Evolutionary conservation across 2,329 filamentous ascomycete species (phyloP).

Genomic region (Arthrobotrys conoides): DNA sequence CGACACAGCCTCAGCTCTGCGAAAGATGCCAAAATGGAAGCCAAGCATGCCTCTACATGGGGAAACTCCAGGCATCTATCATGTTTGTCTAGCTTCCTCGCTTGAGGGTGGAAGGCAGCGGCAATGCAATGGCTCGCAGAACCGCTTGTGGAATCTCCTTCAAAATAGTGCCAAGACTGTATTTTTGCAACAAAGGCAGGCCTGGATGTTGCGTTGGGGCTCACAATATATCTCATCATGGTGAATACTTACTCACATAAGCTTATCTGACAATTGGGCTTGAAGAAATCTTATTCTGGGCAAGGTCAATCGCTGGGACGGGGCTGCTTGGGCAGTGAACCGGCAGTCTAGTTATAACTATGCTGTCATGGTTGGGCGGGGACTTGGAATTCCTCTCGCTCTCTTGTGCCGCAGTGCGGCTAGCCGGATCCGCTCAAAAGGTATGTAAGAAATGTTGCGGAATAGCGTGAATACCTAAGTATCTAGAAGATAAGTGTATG

Average conservation of each 20-base stretch:
- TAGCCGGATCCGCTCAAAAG: not conserved
- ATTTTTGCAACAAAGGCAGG: conserved; percentile 16
- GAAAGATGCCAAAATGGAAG: conserved; percentile 41
- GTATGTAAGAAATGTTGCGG: conserved; percentile 13
- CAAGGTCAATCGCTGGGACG: not conserved
- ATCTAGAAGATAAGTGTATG: not conserved
- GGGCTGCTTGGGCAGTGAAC: not conserved
- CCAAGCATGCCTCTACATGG: conserved; percentile 38
- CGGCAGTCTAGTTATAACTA: not conserved
- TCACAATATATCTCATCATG: not conserved
- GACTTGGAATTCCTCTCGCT: not conserved
- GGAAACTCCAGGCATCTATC: conserved; percentile 23
- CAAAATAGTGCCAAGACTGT: conserved; percentile 30
- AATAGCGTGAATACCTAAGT: not conserved
- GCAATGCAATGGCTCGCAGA: conserved; percentile 5
- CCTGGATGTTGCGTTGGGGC: conserved; percentile 20
- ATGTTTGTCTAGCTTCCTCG: conserved; percentile 31
- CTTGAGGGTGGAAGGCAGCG: conserved; percentile 11
- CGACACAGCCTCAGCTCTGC: conserved; percentile 36
- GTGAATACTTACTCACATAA: not conserved
- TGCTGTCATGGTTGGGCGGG: conserved; percentile 18
- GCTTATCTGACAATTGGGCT: conserved; percentile 2
- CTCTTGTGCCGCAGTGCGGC: conserved; percentile 19
- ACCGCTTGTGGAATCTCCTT: conserved; percentile 1
- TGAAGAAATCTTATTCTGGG: not conserved